These are phyloP conservation scores for Domatiomyces catenatus DNA, from an alignment of 2,329 filamentous ascomycete genomes.

Conservation along the genomic window DNA sequence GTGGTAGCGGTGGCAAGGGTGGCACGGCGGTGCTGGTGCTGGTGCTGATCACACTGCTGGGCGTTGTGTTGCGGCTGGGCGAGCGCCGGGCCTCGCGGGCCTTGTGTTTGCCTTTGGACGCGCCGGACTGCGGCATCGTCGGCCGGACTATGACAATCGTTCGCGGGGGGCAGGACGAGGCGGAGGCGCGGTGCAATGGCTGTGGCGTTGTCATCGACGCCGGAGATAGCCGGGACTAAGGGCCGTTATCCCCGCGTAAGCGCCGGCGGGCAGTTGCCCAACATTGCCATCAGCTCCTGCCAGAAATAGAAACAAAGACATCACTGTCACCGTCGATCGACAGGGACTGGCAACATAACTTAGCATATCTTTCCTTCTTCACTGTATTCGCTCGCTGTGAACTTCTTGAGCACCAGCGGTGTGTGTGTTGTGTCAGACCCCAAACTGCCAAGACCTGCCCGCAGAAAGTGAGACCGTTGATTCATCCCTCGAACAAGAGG, in stretches of 20 bases:
- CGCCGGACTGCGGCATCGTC: constrained; percentile 19
- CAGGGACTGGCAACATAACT: too few relatives aligned
- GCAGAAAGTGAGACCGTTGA: not conserved
- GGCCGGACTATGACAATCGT: constrained; percentile 14
- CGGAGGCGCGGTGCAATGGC: too few relatives aligned
- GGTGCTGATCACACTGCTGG: constrained; percentile 38
- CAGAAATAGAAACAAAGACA: not conserved
- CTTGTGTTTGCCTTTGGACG: constrained; percentile 38
- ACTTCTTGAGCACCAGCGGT: not conserved
- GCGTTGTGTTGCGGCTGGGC: constrained; percentile 49
- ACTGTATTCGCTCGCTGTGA: not conserved
- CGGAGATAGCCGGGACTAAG: not conserved
- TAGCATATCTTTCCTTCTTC: not conserved
- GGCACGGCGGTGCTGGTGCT: constrained; percentile 13
- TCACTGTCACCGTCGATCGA: not conserved
- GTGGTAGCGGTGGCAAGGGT: constrained; percentile 11
- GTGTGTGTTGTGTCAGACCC: not conserved
- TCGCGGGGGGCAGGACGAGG: constrained; percentile 11
- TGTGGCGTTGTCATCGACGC: not conserved
- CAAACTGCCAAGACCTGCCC: not conserved
- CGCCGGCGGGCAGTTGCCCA: not conserved
- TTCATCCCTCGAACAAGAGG: not conserved
- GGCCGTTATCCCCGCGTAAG: not conserved
- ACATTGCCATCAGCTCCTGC: not conserved
- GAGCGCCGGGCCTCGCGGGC: constrained; percentile 38